Evolutionary conservation across 2,329 filamentous ascomycete species (phyloP).

Genomic region (Sporothrix humicola): DNA sequence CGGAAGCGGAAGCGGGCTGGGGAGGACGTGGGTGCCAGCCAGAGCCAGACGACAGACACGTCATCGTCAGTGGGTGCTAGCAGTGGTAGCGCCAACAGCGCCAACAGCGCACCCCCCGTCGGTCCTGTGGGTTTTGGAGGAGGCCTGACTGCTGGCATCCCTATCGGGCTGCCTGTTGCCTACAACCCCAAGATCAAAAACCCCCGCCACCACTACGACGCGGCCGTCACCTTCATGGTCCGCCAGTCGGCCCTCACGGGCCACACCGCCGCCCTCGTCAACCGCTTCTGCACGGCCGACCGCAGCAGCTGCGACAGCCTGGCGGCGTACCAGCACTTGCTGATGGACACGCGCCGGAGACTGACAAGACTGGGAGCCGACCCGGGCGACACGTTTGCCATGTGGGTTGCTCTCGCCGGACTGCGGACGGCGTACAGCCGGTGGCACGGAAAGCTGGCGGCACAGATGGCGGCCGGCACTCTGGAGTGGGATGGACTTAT

Average conservation of each 20-base stretch:
- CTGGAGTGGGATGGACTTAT: conserved; percentile 36
- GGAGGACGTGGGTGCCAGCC: not conserved
- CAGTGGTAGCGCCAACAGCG: no score
- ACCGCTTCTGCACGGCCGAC: conserved; percentile 31
- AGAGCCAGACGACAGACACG: not conserved
- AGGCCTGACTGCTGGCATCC: not conserved
- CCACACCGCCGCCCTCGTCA: conserved; percentile 31
- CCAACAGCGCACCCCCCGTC: no score
- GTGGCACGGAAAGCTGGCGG: conserved; percentile 31
- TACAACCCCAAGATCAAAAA: conserved; percentile 28
- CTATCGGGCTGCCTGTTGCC: not conserved
- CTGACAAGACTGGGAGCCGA: conserved; percentile 32
- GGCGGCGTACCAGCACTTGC: conserved; percentile 35
- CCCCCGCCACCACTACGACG: conserved; percentile 34
- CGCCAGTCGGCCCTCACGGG: conserved; percentile 30
- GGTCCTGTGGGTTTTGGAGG: no score
- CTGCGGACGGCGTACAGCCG: conserved; percentile 31
- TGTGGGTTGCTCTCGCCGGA: conserved; percentile 35
- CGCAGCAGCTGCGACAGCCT: conserved; percentile 34
- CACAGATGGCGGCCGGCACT: conserved; percentile 2
- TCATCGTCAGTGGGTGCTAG: no score
- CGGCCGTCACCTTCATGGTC: conserved; percentile 33
- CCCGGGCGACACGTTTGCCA: conserved; percentile 35
- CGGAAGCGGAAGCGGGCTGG: not conserved
- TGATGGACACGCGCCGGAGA: conserved; percentile 32